A percentile compares a stretch with the other conserved stretches of the same genome.
Conservation (phyloP, 352 stramenopile species). For the Globisporangium abappressorium region DNA sequence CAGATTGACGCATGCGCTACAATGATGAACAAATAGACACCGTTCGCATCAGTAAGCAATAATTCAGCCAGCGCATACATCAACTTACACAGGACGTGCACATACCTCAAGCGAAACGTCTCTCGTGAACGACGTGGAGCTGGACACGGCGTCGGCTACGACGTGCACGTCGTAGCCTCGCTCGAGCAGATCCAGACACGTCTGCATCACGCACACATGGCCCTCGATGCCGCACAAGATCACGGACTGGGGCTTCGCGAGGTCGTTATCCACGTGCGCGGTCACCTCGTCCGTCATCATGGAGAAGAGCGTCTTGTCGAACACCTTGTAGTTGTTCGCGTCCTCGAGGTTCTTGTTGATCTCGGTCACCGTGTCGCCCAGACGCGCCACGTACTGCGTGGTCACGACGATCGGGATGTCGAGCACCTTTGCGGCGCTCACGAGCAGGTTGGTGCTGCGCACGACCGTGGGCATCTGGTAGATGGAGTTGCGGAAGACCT, state of each 20-base stretch:
- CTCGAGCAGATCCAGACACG: slow-evolving; percentile 94
- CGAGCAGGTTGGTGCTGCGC: slow-evolving; percentile 65
- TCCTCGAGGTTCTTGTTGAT: slow-evolving; percentile 56
- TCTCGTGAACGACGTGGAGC: slow-evolving; percentile 85
- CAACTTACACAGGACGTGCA: neutral
- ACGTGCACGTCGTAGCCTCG: slow-evolving; percentile 97
- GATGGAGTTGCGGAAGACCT: slow-evolving; percentile 94
- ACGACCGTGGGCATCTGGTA: slow-evolving; percentile 92
- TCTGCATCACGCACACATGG: slow-evolving; percentile 95
- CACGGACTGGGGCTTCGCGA: slow-evolving; percentile 68
- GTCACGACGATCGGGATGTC: slow-evolving; percentile 93
- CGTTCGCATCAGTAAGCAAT: neutral
- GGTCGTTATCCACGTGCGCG: slow-evolving; percentile 54
- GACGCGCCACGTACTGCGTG: slow-evolving; percentile 95
- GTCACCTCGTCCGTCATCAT: slow-evolving; percentile 96
- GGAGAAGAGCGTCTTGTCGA: slow-evolving; percentile 98
- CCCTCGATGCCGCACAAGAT: slow-evolving; percentile 98
- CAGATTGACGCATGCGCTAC: slow-evolving; percentile 90
- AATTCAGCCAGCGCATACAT: neutral
- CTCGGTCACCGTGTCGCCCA: slow-evolving; percentile 87
- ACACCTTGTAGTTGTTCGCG: slow-evolving; percentile 57
- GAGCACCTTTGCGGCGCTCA: slow-evolving; percentile 77
- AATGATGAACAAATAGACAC: neutral
- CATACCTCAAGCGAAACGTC: slow-evolving; percentile 86
- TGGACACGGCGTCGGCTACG: slow-evolving; percentile 94